Conservation (phyloP, 805 yeast species). For the Candida tallmaniae region DNA sequence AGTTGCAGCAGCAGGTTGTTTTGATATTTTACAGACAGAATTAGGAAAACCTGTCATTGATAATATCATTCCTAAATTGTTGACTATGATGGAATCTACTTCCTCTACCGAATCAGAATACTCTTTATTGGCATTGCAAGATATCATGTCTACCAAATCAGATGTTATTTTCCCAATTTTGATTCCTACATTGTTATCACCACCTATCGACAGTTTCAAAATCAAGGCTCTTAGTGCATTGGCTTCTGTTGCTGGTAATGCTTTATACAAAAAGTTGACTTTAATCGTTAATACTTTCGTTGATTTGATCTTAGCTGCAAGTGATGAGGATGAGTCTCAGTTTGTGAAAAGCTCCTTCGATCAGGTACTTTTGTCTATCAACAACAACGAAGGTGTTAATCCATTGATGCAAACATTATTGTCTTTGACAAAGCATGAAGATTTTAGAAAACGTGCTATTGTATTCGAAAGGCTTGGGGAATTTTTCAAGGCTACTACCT, state of each 20-base stretch:
- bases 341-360: conserved; percentile 57
- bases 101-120: conserved; percentile 52
- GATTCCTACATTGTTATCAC: conserved; percentile 74
- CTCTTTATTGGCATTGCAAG: conserved; percentile 85
- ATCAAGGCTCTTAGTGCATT: conserved; percentile 84
- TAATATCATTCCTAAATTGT: conserved; percentile 78
- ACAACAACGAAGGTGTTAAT: conserved; percentile 74
- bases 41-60: conserved; percentile 86
- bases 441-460: conserved; percentile 56
- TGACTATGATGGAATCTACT: conserved; percentile 62
- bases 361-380: conserved; percentile 66
- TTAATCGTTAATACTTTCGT: conserved; percentile 72
- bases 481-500: conserved; percentile 60
- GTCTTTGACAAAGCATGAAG: conserved; percentile 73
- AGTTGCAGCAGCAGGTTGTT: conserved; percentile 86
- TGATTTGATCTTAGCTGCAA: conserved; percentile 45
- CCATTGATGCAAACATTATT: conserved; percentile 79
- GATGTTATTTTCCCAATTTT: conserved; percentile 91
- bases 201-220: conserved; percentile 79
- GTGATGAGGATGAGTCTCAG: conserved; percentile 33
- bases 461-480: conserved; percentile 63
- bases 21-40: conserved; percentile 78
- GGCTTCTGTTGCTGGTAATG: conserved; percentile 86
- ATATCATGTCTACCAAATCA: conserved; percentile 85
- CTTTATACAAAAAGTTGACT: conserved; percentile 68